Evolutionary conservation across 2,329 filamentous ascomycete genomes (phyloP).

Genomic region (Claviceps maximensis): DNA sequence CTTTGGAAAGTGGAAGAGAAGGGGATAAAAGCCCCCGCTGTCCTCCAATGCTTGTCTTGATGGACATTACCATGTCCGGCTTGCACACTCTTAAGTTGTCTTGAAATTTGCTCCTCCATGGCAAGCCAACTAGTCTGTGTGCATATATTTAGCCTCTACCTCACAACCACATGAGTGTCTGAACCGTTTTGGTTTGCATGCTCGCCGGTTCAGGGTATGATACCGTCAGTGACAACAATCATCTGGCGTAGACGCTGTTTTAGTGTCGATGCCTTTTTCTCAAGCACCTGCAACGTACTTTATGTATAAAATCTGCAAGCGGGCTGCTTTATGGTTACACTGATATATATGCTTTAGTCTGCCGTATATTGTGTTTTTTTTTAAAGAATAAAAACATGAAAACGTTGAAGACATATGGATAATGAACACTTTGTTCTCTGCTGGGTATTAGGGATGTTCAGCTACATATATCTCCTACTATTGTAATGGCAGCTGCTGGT

Average conservation of each 20-base stretch:
- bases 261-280: constrained; percentile 15
- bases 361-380: too few species aligned
- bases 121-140: constrained; percentile 94
- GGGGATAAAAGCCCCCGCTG: background rate
- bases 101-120: constrained; percentile 58
- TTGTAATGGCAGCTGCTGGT: too few species aligned
- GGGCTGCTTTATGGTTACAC: constrained; percentile 13
- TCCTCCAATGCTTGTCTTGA: constrained; percentile 1
- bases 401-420: too few species aligned
- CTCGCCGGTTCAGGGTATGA: constrained; percentile 17
- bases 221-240: constrained; percentile 16
- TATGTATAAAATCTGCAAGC: constrained; percentile 15
- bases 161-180: constrained; percentile 25
- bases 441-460: too few species aligned
- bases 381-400: too few species aligned
- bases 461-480: too few species aligned
- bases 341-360: constrained; percentile 16
- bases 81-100: constrained; percentile 97
- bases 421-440: too few species aligned
- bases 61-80: constrained; percentile 6
- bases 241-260: constrained; percentile 15
- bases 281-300: constrained; percentile 24
- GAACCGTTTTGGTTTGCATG: constrained; percentile 38
- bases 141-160: constrained; percentile 57
- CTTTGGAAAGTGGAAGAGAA: background rate